A percentile compares a stretch with the other conserved stretches of the same genome.
These are phyloP conservation scores for Niveomyces coronatus DNA, from an alignment of 2,329 filamentous ascomycete species.

Conservation along the genomic window DNA sequence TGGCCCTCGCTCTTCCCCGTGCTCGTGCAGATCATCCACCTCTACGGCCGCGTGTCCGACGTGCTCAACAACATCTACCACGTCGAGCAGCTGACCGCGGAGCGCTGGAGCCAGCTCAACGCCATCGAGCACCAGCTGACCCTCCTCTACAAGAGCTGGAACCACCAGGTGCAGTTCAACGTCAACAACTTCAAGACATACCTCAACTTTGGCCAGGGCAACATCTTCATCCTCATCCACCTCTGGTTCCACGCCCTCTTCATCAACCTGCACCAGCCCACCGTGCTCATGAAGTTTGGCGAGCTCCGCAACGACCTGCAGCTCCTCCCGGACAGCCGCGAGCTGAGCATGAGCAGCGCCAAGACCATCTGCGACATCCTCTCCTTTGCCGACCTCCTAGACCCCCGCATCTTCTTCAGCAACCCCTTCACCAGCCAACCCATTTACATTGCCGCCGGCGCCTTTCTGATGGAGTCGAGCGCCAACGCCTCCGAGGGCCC, in stretches of 20 bases:
- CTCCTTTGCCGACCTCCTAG: slow-evolving; percentile 75
- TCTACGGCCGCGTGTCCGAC: slow-evolving; percentile 78
- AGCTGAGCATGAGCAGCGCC: slow-evolving; percentile 76
- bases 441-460: slow-evolving; percentile 84
- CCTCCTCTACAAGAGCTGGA: slow-evolving; percentile 59
- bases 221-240: slow-evolving; percentile 77
- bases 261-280: slow-evolving; percentile 76
- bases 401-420: slow-evolving; percentile 75
- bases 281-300: slow-evolving; percentile 67
- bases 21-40: slow-evolving; percentile 72
- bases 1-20: slow-evolving; percentile 74
- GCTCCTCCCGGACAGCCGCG: slow-evolving; percentile 68
- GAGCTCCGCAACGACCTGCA: slow-evolving; percentile 50
- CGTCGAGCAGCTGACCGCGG: slow-evolving; percentile 61
- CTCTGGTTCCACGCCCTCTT: slow-evolving; percentile 86
- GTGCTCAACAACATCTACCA: slow-evolving; percentile 72
- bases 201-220: slow-evolving; percentile 68
- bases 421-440: slow-evolving; percentile 87
- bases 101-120: slow-evolving; percentile 60
- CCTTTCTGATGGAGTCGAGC: slow-evolving; percentile 75
- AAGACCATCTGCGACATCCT: slow-evolving; percentile 88
- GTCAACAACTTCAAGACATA: slow-evolving; percentile 80
- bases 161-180: slow-evolving; percentile 69
- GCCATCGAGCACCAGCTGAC: slow-evolving; percentile 77
- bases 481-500: slow-evolving; percentile 54